Evolutionary conservation across 1,139 yeast genomes (phyloP).

Genomic region (Suhomyces kunorum): DNA sequence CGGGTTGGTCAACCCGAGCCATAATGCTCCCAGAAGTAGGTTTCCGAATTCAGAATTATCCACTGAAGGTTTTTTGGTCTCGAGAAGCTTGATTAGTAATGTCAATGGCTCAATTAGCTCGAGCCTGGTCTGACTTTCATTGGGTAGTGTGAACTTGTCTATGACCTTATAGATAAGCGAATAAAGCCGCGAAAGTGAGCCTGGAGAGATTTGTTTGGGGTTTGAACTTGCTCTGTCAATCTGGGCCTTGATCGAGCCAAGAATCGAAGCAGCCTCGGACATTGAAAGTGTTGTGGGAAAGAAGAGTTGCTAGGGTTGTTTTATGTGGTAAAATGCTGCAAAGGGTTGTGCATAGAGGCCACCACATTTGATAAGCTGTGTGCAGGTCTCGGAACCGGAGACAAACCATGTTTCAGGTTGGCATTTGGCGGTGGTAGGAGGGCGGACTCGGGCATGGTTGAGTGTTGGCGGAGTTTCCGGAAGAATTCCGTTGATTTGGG

Average conservation of each 20-base stretch:
- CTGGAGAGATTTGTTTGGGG: neutral
- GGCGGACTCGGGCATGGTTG: too few relatives aligned
- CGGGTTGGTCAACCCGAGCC: neutral
- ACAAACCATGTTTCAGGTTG: too few relatives aligned
- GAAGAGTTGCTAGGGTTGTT: neutral
- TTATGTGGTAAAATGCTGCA: conserved; percentile 3
- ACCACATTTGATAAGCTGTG: too few relatives aligned
- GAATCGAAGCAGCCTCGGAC: neutral
- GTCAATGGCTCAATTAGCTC: neutral
- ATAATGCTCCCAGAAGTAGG: neutral
- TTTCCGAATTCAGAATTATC: neutral
- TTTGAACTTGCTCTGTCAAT: neutral
- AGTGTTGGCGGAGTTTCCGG: too few relatives aligned
- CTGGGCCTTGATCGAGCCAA: neutral
- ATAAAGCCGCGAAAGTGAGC: conserved; percentile 1
- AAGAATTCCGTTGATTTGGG: too few relatives aligned
- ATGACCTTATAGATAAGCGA: neutral
- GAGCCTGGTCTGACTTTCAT: neutral
- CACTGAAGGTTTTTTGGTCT: neutral
- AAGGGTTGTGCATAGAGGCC: too few relatives aligned
- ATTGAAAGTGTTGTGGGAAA: neutral
- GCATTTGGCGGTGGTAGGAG: too few relatives aligned
- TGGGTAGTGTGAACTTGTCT: neutral
- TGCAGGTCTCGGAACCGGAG: too few relatives aligned
- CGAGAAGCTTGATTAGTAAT: neutral